Conservation (phyloP, 1,284 basidiomycete species). For the Ustilago vetiveriae region DNA sequence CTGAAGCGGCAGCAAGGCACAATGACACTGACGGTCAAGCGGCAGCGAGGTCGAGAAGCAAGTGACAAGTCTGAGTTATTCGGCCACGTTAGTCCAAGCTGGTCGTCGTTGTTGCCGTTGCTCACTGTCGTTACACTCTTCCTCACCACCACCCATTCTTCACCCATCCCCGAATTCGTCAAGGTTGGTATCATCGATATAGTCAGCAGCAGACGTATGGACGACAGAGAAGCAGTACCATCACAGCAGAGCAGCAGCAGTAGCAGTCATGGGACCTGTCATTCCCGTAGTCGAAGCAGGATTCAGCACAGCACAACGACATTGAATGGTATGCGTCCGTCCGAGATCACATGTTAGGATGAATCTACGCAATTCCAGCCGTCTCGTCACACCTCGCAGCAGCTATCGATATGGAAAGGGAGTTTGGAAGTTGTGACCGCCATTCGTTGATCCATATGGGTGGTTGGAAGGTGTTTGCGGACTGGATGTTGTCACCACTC, state of each 20-base stretch:
- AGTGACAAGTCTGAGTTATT: too few relatives aligned
- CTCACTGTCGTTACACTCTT: background rate
- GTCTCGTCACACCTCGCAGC: background rate
- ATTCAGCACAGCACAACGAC: background rate
- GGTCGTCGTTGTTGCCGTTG: conserved; percentile 11
- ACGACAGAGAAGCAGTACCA: background rate
- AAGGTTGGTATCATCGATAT: conserved; percentile 34
- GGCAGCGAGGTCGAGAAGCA: too few relatives aligned
- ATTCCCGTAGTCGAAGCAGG: background rate
- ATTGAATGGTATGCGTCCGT: too few relatives aligned
- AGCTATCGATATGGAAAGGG: too few relatives aligned
- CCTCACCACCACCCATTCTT: conserved; percentile 34
- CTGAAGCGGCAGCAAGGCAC: background rate
- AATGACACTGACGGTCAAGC: too few relatives aligned
- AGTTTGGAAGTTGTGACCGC: too few relatives aligned
- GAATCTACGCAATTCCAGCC: too few relatives aligned
- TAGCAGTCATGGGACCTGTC: background rate
- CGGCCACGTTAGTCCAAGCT: too few relatives aligned
- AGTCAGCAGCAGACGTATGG: background rate
- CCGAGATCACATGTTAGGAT: too few relatives aligned
- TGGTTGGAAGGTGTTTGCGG: too few relatives aligned
- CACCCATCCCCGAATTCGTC: conserved; percentile 28
- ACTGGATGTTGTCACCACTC: too few relatives aligned
- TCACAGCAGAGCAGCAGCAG: conserved; percentile 1
- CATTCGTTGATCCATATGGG: too few relatives aligned